These are phyloP conservation scores for Cinnamomum chago DNA, from an alignment of 164 flowering plant species.

Conservation along the genomic window DNA sequence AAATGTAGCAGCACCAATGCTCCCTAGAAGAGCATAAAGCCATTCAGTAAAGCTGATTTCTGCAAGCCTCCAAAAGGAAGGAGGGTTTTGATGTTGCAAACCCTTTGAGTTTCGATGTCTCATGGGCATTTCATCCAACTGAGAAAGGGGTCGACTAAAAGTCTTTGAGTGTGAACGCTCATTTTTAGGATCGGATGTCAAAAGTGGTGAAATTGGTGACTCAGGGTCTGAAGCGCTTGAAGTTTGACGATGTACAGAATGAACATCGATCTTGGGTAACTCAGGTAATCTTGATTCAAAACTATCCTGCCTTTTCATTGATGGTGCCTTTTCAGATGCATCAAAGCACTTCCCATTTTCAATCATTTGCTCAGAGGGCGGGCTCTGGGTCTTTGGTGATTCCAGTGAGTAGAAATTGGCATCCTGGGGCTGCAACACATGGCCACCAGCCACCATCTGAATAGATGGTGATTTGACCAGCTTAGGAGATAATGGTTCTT, in stretches of 20 bases:
- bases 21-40: slow-evolving; percentile 95
- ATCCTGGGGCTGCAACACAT: slow-evolving; percentile 48
- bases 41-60: slow-evolving; percentile 95
- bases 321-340: slow-evolving; percentile 61
- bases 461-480: slow-evolving; percentile 87
- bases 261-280: slow-evolving; percentile 86
- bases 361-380: slow-evolving; percentile 68
- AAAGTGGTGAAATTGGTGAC: slow-evolving; percentile 93
- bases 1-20: slow-evolving; percentile 91
- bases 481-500: slow-evolving; percentile 86
- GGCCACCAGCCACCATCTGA: slow-evolving; percentile 59
- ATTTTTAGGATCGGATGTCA: slow-evolving; percentile 89
- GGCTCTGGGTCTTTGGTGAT: slow-evolving; percentile 68
- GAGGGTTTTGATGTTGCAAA: slow-evolving; percentile 39
- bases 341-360: slow-evolving; percentile 65
- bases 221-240: slow-evolving; percentile 86
- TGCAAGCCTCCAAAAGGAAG: slow-evolving; percentile 89
- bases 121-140: slow-evolving; percentile 53
- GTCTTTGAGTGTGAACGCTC: slow-evolving; percentile 98
- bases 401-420: slow-evolving; percentile 51
- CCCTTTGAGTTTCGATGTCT: slow-evolving; percentile 39
- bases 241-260: slow-evolving; percentile 37
- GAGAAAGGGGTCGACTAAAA: slow-evolving; percentile 72
- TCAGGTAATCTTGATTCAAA: slow-evolving; percentile 91
- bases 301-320: slow-evolving; percentile 85